Conservation (phyloP, 345 rosid species). For the Eutrema yunnanense region DNA sequence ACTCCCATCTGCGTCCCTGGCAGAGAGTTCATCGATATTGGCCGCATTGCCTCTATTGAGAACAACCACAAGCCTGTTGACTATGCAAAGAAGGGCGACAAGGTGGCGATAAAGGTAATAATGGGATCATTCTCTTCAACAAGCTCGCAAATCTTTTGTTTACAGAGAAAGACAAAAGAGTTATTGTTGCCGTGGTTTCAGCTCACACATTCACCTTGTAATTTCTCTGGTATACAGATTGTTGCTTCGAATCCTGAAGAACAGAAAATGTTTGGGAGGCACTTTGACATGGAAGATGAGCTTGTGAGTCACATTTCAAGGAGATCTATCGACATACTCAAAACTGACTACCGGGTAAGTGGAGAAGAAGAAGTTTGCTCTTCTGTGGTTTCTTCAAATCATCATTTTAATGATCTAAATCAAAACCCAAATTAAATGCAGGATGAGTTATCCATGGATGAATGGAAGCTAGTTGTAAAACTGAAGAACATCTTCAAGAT, state of each 20-base stretch:
- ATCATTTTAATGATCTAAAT: not conserved
- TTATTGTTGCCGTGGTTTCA: not conserved
- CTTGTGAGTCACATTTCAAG: constrained; percentile 89
- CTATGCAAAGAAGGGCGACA: constrained; percentile 69
- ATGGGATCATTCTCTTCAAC: not conserved
- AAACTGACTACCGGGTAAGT: constrained; percentile 73
- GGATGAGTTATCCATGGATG: constrained; percentile 70
- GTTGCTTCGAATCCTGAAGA: constrained; percentile 65
- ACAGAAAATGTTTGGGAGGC: constrained; percentile 91
- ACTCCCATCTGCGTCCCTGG: constrained; percentile 83
- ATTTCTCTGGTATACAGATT: constrained; percentile 41
- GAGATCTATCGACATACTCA: constrained; percentile 77
- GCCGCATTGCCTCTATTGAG: constrained; percentile 80
- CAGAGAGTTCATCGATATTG: constrained; percentile 77
- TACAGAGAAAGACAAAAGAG: not conserved
- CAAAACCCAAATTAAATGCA: constrained; percentile 18
- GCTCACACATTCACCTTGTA: not conserved
- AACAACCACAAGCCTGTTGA: constrained; percentile 72
- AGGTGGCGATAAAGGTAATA: constrained; percentile 84
- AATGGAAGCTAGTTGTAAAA: constrained; percentile 75
- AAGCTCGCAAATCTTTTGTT: not conserved
- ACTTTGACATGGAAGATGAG: constrained; percentile 78
- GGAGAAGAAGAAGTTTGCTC: not conserved
- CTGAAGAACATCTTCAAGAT: constrained; percentile 76
- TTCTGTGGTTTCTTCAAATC: not conserved